These are phyloP conservation scores for Sambucus nigra DNA, from an alignment of 129 eudicot genomes.

Conservation along the genomic window DNA sequence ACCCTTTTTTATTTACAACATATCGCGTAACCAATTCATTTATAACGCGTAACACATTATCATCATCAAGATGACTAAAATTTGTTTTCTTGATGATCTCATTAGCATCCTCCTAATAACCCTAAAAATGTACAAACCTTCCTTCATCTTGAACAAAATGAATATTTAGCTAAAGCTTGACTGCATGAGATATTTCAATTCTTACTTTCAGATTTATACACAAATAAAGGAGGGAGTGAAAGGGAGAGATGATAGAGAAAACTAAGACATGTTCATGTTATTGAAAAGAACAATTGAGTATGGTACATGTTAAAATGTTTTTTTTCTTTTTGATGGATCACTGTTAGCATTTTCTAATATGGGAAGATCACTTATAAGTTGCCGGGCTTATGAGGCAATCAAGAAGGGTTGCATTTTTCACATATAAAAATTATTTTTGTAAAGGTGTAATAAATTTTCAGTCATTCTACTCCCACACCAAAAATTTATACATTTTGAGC, in stretches of 20 bases:
- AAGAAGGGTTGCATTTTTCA: background rate
- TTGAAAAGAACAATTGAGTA: background rate
- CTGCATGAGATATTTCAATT: no score
- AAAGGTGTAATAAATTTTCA: no score
- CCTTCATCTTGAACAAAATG: background rate
- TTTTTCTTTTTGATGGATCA: background rate
- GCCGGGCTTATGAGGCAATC: background rate
- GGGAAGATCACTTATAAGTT: background rate
- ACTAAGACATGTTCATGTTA: background rate
- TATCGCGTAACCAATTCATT: no score
- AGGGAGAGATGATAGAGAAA: background rate
- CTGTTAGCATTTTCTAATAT: background rate
- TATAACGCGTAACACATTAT: no score
- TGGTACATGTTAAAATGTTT: background rate
- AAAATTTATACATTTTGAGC: no score
- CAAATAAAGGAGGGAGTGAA: background rate
- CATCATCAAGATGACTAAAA: no score
- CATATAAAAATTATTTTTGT: background rate
- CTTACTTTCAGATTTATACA: no score
- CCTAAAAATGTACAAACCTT: background rate
- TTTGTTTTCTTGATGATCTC: no score
- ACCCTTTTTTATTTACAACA: no score
- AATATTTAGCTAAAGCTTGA: background rate
- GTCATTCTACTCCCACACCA: no score
- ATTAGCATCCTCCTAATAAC: background rate